Evolutionary conservation across 1,284 basidiomycete genomes (phyloP), one percentile per base, ranked within the genome.

Genomic region (Abortiporus biennis): DNA sequence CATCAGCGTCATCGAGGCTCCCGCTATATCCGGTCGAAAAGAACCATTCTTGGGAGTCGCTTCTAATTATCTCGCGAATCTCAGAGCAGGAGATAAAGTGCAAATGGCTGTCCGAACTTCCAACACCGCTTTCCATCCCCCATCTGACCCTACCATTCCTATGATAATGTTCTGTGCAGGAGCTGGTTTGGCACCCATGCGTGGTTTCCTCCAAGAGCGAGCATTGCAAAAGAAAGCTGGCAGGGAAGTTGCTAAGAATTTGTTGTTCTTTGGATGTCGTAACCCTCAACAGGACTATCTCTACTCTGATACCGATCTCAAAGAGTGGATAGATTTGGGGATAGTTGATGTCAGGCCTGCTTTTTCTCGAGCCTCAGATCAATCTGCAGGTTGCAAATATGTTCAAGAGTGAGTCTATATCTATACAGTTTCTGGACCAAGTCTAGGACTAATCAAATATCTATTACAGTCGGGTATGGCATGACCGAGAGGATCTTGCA

Each of bases 161-260:
- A 58, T 77, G 27, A 59, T 76, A 15, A 67, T 75, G 62, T 72
- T 72, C 54, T 68, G 66, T 21, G 69, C 70, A 15, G 74, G 74
- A 6, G 66, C 69, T 2, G 74, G 74, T 0, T 48, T 77, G 16
- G 69, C 74, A 5, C 74, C 74, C 1, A 72, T 77, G 67, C 64
- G 71, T 32, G 72, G 72, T 1, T 77, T 77, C 59, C 60, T 77
- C 31, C 69, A 74, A 51, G 74, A 76, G 50, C 67, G 73, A 13
- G 71, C 72, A n/a, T 56, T 64, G 46, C 72, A 75, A 57, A 68
- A 66, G 53, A 54, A 58, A 36, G 65, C 68, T 5, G 73, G 73
- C 0, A 57, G 72, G 12, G 59, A 65, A 15, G 66, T 74, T 9
- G 70, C 66, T 19, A 58, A 60, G 42, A 64, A 62, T 22, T 51